Evolutionary conservation across 2,329 filamentous ascomycete genomes (phyloP).

Genomic region (Arthrobotrys sphaeroides): DNA sequence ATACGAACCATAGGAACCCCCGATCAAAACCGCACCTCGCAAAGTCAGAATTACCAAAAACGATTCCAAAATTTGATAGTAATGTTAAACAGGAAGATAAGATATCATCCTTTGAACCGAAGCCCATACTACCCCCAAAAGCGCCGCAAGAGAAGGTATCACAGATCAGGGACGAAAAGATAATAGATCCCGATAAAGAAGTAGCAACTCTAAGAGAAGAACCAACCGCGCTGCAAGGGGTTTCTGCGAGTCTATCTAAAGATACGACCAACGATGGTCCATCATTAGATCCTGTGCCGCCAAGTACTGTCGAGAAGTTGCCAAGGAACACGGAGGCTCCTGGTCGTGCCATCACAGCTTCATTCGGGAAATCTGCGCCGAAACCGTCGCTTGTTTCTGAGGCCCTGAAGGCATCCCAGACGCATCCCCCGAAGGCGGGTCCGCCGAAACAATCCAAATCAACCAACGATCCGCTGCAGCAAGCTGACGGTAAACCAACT

Average conservation of each 20-base stretch:
- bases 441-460: constrained; percentile 26
- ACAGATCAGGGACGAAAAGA: background rate
- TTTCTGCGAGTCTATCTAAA: background rate
- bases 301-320: background rate
- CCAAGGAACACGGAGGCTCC: background rate
- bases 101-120: constrained; percentile 18
- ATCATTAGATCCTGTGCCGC: background rate
- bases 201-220: background rate
- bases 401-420: constrained; percentile 17
- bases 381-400: constrained; percentile 21
- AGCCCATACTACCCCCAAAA: background rate
- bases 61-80: background rate
- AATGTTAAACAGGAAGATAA: constrained; percentile 41
- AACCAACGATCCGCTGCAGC: background rate
- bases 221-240: background rate
- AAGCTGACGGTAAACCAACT: background rate
- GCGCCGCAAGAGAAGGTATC: background rate
- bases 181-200: background rate
- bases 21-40: constrained; percentile 25
- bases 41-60: constrained; percentile 22
- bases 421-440: constrained; percentile 2
- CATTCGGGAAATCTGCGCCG: constrained; percentile 5
- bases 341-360: background rate
- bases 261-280: constrained; percentile 6
- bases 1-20: constrained; percentile 7